Percentiles rank a stretch among this genome's conserved stretches.
phyloP scores from a whole-genome alignment of 306 rosid species.

The Dryas octopetala region DNA sequence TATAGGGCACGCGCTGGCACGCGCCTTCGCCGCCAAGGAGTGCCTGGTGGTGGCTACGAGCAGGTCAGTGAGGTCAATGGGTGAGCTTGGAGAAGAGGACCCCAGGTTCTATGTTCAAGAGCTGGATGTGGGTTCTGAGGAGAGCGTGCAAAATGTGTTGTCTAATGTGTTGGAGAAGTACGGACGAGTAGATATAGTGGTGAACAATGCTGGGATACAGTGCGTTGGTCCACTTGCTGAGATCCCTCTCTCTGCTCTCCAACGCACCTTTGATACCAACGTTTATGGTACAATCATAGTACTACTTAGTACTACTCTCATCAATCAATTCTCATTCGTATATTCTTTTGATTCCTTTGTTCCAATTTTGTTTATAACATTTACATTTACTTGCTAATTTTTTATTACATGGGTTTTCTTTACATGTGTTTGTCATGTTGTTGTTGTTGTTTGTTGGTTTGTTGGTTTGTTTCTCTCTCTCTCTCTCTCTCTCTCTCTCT shows the following conservation, averaged over 20 bases:
- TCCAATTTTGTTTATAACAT: no score
- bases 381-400: neutral
- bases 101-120: slow-evolving; percentile 56
- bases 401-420: neutral
- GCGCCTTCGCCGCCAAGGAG: slow-evolving; percentile 57
- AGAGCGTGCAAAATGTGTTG: slow-evolving; percentile 50
- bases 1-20: slow-evolving; percentile 74
- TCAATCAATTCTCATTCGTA: no score
- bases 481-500: no score
- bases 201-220: slow-evolving; percentile 82
- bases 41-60: slow-evolving; percentile 79
- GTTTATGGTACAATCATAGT: slow-evolving; percentile 49
- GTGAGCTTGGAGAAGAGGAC: slow-evolving; percentile 47
- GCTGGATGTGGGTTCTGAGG: slow-evolving; percentile 70
- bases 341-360: neutral
- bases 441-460: neutral
- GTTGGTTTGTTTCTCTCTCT: neutral
- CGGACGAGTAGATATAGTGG: slow-evolving; percentile 70
- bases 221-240: slow-evolving; percentile 82
- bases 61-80: slow-evolving; percentile 55
- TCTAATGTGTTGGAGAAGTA: slow-evolving; percentile 42
- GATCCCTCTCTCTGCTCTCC: slow-evolving; percentile 54
- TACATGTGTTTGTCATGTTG: neutral
- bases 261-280: slow-evolving; percentile 66
- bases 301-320: neutral